These are phyloP conservation scores for Plasmodium vivax DNA, from an alignment of 169 alveolate species.

Conservation along the genomic window DNA sequence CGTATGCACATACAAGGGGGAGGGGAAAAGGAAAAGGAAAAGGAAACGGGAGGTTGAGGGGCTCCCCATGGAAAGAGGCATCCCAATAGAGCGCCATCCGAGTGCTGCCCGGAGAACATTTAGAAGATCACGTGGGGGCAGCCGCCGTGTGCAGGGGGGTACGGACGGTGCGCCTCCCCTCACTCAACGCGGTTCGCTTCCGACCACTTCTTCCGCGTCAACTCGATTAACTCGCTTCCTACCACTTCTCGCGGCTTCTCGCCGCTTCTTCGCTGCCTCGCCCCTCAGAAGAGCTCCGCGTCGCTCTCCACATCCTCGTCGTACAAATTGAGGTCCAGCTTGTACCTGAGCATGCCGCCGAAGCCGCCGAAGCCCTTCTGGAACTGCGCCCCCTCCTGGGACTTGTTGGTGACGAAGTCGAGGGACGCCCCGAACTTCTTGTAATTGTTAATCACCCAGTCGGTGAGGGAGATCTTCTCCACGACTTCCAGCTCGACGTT, in stretches of 20 bases:
- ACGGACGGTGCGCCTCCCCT: no score
- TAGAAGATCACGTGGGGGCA: no score
- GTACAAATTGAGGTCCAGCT: constrained; percentile 90
- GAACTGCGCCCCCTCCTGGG: constrained; percentile 98
- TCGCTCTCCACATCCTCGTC: constrained; percentile 75
- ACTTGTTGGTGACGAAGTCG: constrained; percentile 96
- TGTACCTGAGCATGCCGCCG: constrained; percentile 98
- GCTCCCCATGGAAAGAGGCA: no score
- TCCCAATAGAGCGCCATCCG: no score
- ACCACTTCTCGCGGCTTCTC: background rate
- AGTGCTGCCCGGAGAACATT: no score
- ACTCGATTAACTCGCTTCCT: background rate
- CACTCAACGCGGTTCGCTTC: no score
- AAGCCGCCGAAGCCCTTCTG: constrained; percentile 99
- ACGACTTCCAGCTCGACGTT: constrained; percentile 93
- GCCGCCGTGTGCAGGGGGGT: background rate
- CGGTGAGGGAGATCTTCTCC: constrained; percentile 93
- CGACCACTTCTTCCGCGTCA: no score
- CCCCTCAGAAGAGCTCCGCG: constrained; percentile 20
- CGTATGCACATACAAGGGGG: background rate
- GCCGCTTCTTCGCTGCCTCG: background rate
- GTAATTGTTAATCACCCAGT: constrained; percentile 97
- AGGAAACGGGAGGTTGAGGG: no score
- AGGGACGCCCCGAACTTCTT: constrained; percentile 94
- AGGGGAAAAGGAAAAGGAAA: no score